Conservation (phyloP, 345 rosid genomes). For the Eucalyptus brandiana region DNA sequence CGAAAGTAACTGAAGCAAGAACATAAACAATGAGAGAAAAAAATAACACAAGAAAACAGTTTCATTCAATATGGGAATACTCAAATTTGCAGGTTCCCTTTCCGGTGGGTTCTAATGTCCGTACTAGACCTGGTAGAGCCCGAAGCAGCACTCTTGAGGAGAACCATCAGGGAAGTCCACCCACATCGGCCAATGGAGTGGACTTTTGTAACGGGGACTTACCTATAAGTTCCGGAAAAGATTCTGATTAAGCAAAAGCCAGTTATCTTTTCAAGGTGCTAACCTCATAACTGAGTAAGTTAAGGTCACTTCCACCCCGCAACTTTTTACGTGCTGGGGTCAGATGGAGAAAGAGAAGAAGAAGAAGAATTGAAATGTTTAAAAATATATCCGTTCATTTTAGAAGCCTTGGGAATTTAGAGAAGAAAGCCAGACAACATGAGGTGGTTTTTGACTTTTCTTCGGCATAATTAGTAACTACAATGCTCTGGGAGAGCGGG, state of each 20-base stretch:
- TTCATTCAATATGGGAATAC: neutral
- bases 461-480: neutral
- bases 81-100: constrained; percentile 39
- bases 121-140: constrained; percentile 36
- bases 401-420: neutral
- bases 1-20: neutral
- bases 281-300: constrained; percentile 7
- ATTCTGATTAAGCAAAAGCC: constrained; percentile 16
- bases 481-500: neutral
- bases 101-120: constrained; percentile 47
- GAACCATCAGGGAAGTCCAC: constrained; percentile 12
- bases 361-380: neutral
- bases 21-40: neutral
- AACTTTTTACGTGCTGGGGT: neutral
- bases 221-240: constrained; percentile 16
- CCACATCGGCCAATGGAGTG: constrained; percentile 11
- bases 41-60: neutral
- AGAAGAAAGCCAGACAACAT: neutral
- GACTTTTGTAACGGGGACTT: constrained; percentile 15
- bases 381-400: neutral
- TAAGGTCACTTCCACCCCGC: neutral
- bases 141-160: constrained; percentile 9
- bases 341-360: neutral
- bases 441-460: neutral
- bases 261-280: neutral